A percentile compares a stretch with the other conserved stretches of the same genome.
Conservation (phyloP, 192 early-diverging fungal species). For the Backusella westeae region DNA sequence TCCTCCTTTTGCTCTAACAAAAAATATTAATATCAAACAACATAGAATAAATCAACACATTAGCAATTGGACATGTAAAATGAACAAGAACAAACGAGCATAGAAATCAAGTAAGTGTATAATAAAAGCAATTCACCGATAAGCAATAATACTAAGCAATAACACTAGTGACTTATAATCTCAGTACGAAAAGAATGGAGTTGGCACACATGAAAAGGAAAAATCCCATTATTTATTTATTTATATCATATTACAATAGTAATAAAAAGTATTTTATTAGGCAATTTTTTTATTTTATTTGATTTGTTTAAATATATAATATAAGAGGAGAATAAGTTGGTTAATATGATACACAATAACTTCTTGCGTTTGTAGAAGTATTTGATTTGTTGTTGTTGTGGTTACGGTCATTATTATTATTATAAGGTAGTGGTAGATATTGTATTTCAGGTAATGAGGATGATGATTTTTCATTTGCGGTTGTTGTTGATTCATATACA, state of each 20-base stretch:
- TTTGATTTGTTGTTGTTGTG: neutral
- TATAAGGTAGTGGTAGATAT: neutral
- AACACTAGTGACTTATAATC: neutral
- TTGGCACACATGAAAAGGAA: neutral
- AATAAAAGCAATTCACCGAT: neutral
- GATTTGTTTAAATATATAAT: neutral
- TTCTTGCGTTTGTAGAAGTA: neutral
- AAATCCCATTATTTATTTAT: neutral
- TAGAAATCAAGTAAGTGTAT: neutral
- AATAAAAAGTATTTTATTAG: neutral
- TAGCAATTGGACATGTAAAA: neutral
- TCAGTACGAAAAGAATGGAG: neutral
- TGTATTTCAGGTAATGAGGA: neutral
- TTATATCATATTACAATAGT: no score
- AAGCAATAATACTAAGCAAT: neutral
- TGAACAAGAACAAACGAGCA: neutral
- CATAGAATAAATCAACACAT: neutral
- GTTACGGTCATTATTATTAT: neutral
- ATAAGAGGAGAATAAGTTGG: neutral
- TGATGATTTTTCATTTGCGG: neutral
- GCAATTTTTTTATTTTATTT: neutral
- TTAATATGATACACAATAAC: constrained; percentile 2
- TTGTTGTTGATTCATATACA: neutral
- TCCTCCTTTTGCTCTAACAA: neutral
- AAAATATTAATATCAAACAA: neutral